Evolutionary conservation across 2,329 filamentous ascomycete species (phyloP).

Genomic region (Pseudogymnoascus sp.): DNA sequence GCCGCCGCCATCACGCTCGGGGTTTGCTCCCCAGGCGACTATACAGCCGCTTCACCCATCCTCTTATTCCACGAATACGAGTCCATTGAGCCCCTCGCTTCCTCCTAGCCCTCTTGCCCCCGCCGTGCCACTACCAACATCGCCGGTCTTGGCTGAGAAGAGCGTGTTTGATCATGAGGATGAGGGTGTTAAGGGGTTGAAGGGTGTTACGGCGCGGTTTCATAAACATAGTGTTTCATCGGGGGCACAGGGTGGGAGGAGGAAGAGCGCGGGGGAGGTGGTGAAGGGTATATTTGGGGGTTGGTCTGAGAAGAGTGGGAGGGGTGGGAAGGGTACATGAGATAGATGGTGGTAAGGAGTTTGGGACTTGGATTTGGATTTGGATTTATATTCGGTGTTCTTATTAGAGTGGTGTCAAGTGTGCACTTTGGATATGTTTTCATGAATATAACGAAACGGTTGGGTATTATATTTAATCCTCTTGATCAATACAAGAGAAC

Average conservation of each 20-base stretch:
- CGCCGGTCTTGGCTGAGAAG: background rate
- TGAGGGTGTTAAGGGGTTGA: background rate
- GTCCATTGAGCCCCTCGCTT: background rate
- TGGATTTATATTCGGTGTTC: background rate
- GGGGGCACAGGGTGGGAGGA: background rate
- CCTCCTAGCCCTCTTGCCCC: background rate
- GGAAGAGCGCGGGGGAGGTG: background rate
- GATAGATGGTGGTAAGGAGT: background rate
- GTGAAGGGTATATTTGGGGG: background rate
- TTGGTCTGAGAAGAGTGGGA: background rate
- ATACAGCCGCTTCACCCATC: background rate
- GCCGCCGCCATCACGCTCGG: background rate
- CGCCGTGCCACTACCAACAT: background rate
- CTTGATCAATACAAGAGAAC: background rate
- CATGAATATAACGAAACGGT: background rate
- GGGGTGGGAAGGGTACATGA: background rate
- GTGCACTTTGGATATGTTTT: background rate
- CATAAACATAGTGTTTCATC: background rate
- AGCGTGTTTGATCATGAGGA: background rate
- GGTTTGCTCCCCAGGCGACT: background rate
- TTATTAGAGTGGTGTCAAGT: background rate
- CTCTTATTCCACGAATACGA: background rate
- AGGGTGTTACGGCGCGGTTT: background rate
- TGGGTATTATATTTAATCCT: conserved; percentile 6
- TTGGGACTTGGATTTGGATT: background rate